A percentile compares a stretch with the other conserved stretches of the same genome.
Evolutionary conservation across 2,329 filamentous ascomycete genomes (phyloP).

Genomic region (Xylariaceae sp.): DNA sequence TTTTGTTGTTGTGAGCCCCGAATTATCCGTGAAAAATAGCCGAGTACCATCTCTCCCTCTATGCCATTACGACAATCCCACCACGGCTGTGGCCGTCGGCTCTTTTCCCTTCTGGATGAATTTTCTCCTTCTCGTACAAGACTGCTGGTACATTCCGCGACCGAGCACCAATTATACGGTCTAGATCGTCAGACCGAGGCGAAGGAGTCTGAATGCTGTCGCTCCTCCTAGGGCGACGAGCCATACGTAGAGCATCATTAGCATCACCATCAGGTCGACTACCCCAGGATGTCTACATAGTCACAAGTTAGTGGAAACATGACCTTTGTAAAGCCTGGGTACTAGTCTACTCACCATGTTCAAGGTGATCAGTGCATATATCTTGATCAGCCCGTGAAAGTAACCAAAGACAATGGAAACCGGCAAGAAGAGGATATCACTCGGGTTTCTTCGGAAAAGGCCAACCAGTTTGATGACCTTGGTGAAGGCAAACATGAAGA

Average conservation of each 20-base stretch:
- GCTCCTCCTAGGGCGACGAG: conserved; percentile 45
- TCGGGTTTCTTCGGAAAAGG: conserved; percentile 81
- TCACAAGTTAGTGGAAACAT: conserved; percentile 21
- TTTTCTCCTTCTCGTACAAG: conserved; percentile 30
- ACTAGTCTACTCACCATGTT: conserved; percentile 64
- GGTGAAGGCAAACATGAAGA: conserved; percentile 79
- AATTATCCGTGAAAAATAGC: conserved; percentile 18
- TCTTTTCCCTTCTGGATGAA: conserved; percentile 23
- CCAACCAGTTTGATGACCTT: conserved; percentile 91
- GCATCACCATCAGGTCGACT: conserved; percentile 89
- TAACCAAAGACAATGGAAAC: conserved; percentile 91
- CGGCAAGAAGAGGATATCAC: conserved; percentile 77
- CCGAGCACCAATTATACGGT: conserved; percentile 25
- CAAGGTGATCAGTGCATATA: conserved; percentile 82
- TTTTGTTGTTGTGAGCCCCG: conserved; percentile 5
- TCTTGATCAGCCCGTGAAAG: conserved; percentile 89
- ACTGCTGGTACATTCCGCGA: conserved; percentile 13
- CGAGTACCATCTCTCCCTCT: conserved; percentile 10
- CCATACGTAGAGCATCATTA: conserved; percentile 74
- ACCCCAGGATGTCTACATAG: conserved; percentile 94
- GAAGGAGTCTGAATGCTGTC: conserved; percentile 41
- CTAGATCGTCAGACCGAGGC: conserved; percentile 37
- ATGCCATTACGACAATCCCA: conserved; percentile 20
- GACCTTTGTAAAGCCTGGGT: not conserved
- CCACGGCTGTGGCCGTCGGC: conserved; percentile 24